These are phyloP conservation scores for Stagonosporopsis rhizophila DNA, from an alignment of 2,329 filamentous ascomycete genomes.

Conservation along the genomic window DNA sequence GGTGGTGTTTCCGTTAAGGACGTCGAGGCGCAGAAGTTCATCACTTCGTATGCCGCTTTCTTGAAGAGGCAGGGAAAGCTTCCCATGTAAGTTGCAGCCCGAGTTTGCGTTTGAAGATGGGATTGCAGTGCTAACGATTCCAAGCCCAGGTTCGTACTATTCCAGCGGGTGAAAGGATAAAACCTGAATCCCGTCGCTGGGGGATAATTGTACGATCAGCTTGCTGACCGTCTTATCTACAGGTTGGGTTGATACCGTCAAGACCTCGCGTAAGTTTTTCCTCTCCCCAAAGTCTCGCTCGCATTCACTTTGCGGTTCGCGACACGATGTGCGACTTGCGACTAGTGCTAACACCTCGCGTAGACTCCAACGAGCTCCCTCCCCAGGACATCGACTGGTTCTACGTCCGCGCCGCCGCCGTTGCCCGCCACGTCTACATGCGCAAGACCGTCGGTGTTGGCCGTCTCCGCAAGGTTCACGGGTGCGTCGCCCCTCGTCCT, in stretches of 20 bases:
- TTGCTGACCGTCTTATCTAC: slow-evolving; percentile 58
- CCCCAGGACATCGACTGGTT: slow-evolving; percentile 98
- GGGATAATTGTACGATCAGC: slow-evolving; percentile 52
- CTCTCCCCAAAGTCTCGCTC: background rate
- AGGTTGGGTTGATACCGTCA: slow-evolving; percentile 99
- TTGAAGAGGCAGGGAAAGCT: slow-evolving; percentile 95
- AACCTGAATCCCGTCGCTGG: slow-evolving; percentile 64
- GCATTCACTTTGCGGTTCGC: too few species aligned
- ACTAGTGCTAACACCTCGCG: slow-evolving; percentile 22
- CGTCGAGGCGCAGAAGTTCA: slow-evolving; percentile 91
- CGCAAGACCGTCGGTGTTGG: slow-evolving; percentile 99
- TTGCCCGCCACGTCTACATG: slow-evolving; percentile 98
- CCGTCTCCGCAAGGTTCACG: slow-evolving; percentile 96
- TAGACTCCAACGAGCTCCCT: slow-evolving; percentile 90
- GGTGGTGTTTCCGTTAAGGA: slow-evolving; percentile 83
- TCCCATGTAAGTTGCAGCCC: slow-evolving; percentile 64
- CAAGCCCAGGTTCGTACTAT: slow-evolving; percentile 71
- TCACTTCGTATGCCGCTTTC: slow-evolving; percentile 84
- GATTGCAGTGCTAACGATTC: slow-evolving; percentile 22
- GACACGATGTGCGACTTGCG: background rate
- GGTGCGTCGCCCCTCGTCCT: slow-evolving; percentile 28
- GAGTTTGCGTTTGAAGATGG: background rate
- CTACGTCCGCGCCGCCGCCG: slow-evolving; percentile 86
- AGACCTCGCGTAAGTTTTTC: slow-evolving; percentile 71
- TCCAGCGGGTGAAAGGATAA: slow-evolving; percentile 48